Percentiles rank a stretch among this genome's conserved stretches.
These are phyloP conservation scores for Nicotiana undulata DNA, from an alignment of 257 asterid genomes.

Conservation along the genomic window DNA sequence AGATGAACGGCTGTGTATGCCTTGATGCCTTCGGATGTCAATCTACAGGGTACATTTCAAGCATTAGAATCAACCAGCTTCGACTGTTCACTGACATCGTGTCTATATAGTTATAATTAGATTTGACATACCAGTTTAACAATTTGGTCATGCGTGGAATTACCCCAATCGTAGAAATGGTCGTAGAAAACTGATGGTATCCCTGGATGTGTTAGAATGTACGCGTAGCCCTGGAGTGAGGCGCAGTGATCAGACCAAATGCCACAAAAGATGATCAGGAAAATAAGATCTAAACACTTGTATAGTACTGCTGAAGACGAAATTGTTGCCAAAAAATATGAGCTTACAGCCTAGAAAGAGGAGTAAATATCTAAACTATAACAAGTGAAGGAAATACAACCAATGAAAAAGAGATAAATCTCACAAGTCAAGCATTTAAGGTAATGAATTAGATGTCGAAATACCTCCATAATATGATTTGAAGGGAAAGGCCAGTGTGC, in stretches of 20 bases:
- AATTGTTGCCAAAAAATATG: neutral
- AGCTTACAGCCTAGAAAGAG: neutral
- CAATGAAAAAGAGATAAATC: neutral
- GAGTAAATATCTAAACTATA: neutral
- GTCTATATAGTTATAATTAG: neutral
- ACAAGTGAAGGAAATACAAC: neutral
- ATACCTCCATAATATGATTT: conserved; percentile 83
- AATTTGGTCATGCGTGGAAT: conserved; percentile 57
- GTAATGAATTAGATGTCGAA: neutral
- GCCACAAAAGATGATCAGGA: neutral
- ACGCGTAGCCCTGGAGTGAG: conserved; percentile 61
- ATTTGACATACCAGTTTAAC: conserved; percentile 65
- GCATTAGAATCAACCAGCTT: neutral
- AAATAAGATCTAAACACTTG: neutral
- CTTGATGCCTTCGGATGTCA: conserved; percentile 55
- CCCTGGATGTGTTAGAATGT: conserved; percentile 92
- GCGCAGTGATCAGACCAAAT: neutral
- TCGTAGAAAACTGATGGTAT: conserved; percentile 81
- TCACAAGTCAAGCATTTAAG: neutral
- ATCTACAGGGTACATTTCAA: conserved; percentile 34
- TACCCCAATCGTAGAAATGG: conserved; percentile 79
- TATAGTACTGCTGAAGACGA: neutral
- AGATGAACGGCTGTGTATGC: conserved; percentile 66
- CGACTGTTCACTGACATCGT: neutral
- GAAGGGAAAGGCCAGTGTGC: conserved; percentile 97